phyloP scores from a whole-genome alignment of 495 filamentous ascomycete genomes.

The Astrothelium subdiscretum region DNA sequence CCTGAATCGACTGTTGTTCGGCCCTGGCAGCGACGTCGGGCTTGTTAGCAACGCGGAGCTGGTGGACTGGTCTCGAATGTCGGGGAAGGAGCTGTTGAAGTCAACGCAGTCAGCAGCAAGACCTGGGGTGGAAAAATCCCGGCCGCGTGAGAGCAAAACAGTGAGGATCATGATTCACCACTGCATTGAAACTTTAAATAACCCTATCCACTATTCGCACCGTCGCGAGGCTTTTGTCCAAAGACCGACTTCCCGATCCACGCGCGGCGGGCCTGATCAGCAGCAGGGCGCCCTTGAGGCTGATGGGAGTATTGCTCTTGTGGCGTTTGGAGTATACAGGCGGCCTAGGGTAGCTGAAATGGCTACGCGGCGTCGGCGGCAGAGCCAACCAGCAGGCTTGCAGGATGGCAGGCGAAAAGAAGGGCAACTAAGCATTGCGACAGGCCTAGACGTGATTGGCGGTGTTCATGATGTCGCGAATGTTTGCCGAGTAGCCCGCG shows the following conservation, averaged over 20 bases:
- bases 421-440: not conserved
- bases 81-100: not conserved
- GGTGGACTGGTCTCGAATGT: not conserved
- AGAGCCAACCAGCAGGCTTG: conserved; percentile 1
- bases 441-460: not conserved
- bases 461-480: not conserved
- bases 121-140: not conserved
- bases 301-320: not conserved
- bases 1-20: not conserved
- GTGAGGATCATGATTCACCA: conserved; percentile 1
- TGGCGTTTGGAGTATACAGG: not conserved
- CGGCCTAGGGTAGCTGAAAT: not conserved
- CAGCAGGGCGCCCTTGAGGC: not conserved
- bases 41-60: not conserved
- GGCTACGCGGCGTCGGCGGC: not conserved
- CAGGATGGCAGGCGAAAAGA: not conserved
- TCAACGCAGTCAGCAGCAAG: not conserved
- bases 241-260: not conserved
- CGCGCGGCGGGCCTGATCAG: not conserved
- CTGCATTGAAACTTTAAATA: conserved; percentile 1
- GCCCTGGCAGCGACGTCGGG: not conserved
- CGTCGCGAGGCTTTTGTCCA: no score
- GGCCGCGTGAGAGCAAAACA: no score
- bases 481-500: not conserved
- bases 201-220: not conserved